Evolutionary conservation across 306 rosid species (phyloP), one percentile per base, ranked within the genome.

Genomic region (barrel medic (Medicago truncatula)): DNA sequence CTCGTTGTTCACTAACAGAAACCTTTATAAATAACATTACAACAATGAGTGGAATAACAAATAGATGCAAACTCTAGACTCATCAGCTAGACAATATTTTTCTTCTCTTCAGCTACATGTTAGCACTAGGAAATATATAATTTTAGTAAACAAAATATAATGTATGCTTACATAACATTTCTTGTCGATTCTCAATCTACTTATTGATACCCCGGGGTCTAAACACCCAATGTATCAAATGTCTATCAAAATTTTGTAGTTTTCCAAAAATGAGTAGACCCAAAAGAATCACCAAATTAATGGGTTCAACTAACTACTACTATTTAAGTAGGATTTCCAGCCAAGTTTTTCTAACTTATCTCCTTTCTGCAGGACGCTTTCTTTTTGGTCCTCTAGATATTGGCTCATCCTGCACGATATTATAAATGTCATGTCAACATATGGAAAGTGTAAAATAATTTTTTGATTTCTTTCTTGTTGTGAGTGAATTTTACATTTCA

Each of bases 331-430:
- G 40, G 87, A 84, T 75, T 89, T 72, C 96, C 95, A 94, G 61
- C 96, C 99, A 62, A 79, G 83, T 7, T 73, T 82, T 78, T 83
- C 85, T 43, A 90, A 78, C 76, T 80, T 90, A 73, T 89, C 92
- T 34, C 81, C 96, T 87, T 92, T 92, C 12, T 8, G 68, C 86
- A 90, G 83, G 20, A 95, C 97, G 28, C 25, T 83, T 43, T 84
- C 87, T 59, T 67, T 80, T 39, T 81, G 86, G 79, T 95, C 96
- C 80, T 90, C 92, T 78, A 79, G 93, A 82, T 85, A 95, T 70
- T 90, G 91, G 34, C 71, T 84, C 91, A 86, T 85, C 87, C 98
- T 95, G 96, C 85, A 80, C 12, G 64, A 9, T 0, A 66, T 80
- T 58, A 44, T 54, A 20, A 54, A 70, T 61, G 23, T 38, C 57